Evolutionary conservation across 2,329 filamentous ascomycete genomes (phyloP).

Genomic region (Pseudogymnoascus sp.): DNA sequence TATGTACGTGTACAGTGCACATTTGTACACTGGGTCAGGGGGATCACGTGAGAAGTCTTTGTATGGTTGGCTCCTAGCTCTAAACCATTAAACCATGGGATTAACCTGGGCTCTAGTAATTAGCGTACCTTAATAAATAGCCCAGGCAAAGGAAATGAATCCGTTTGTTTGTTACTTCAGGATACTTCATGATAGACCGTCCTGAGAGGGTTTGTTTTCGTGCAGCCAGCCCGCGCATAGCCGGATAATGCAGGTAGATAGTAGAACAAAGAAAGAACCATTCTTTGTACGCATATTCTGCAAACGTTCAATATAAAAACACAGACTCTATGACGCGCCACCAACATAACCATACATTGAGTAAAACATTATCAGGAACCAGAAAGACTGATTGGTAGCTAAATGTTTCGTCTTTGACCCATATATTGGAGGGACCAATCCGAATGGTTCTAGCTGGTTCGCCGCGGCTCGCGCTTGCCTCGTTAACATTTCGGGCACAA

Average conservation of each 20-base stretch:
- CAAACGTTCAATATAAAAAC: background rate
- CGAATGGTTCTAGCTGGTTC: slow-evolving; percentile 7
- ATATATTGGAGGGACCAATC: slow-evolving; percentile 7
- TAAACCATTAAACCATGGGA: background rate
- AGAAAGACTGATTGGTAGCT: background rate
- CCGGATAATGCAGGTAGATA: background rate
- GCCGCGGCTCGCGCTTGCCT: slow-evolving; percentile 10
- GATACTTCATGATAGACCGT: background rate
- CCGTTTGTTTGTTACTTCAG: background rate
- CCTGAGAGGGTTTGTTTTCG: background rate
- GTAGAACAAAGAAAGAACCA: background rate
- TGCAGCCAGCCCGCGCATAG: background rate
- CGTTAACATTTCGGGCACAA: slow-evolving; percentile 9
- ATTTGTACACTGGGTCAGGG: background rate
- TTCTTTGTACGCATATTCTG: background rate
- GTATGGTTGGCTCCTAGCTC: background rate
- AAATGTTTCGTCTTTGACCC: slow-evolving; percentile 2
- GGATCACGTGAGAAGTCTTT: background rate
- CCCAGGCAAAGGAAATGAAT: background rate
- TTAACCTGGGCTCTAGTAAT: background rate
- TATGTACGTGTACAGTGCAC: background rate
- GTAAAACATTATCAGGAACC: background rate
- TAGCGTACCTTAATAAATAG: background rate
- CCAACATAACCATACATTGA: background rate
- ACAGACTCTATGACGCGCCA: background rate